Evolutionary conservation across 2,329 filamentous ascomycete species (phyloP), one percentile per base, ranked within the genome.

Genomic region (Claviceps sp.): DNA sequence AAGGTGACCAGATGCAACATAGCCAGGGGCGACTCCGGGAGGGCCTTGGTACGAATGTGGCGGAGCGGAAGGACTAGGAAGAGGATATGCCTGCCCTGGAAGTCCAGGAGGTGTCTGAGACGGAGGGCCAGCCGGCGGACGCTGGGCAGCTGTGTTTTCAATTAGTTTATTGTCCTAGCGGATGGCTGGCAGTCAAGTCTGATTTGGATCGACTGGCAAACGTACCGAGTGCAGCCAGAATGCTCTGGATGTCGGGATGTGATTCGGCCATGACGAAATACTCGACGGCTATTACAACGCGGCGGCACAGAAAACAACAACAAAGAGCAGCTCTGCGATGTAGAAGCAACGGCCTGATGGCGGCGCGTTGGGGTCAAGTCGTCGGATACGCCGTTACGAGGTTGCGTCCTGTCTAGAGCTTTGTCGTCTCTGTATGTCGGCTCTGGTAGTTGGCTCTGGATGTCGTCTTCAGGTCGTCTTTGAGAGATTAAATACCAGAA

Each of bases 151-250:
- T 74, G 59, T 4, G 24, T 26, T 6, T 13, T n/a, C 26, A 26
- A 24, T 53, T 13, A 55, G 52, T 16, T 17, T 5, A 13, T 44
- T 34, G 14, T 6, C 14, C 24, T 17, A 34, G 17, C 4, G n/a
- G 46, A 17, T 17, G 34, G 34, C 14, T 19, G 38, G n/a, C 45
- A 19, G 22, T 43, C 11, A 16, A 19, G 26, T 16, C 14, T 19
- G n/a, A 30, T 16, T 11, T 19, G 19, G 24, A 43, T 37, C 7
- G 30, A 34, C 16, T 8, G 19, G 17, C 39, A 53, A 48, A 62
- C 70, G 60, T 68, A 75, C 72, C 72, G 52, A 75, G 65, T 55
- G 73, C 73, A 52, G 73, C 73, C 56, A 75, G 65, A 54, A 75
- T 73, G 55, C 70, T 72, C 60, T 73, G 67, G 53, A 73, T 72